Percentiles rank a stretch among this genome's conserved stretches.
phyloP scores from a whole-genome alignment of 2,329 filamentous ascomycete genomes.

The Dothistroma pini region DNA sequence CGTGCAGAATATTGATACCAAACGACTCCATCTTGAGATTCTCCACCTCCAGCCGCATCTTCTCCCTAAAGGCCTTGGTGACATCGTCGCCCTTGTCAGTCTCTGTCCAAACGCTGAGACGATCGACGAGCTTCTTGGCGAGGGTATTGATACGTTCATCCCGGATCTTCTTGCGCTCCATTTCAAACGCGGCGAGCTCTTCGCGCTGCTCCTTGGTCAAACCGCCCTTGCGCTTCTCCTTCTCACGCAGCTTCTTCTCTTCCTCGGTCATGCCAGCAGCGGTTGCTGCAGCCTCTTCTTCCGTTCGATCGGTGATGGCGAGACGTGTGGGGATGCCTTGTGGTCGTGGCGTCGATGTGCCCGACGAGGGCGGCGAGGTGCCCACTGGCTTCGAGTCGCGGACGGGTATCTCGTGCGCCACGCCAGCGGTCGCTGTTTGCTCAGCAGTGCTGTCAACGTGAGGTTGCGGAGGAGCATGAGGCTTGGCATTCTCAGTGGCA shows the following conservation, averaged over 20 bases:
- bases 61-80: constrained; percentile 85
- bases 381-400: constrained; percentile 22
- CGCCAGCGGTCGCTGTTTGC: constrained; percentile 11
- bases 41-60: constrained; percentile 91
- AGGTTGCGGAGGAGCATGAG: constrained; percentile 8
- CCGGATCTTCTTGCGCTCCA: constrained; percentile 76
- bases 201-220: constrained; percentile 90
- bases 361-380: constrained; percentile 21
- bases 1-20: constrained; percentile 91
- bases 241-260: constrained; percentile 71
- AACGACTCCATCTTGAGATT: constrained; percentile 99
- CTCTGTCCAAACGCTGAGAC: constrained; percentile 93
- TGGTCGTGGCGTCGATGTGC: constrained; percentile 49
- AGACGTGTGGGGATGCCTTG: constrained; percentile 70
- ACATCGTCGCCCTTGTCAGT: constrained; percentile 86
- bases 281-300: constrained; percentile 67
- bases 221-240: constrained; percentile 84
- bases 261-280: constrained; percentile 65
- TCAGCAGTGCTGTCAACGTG: constrained; percentile 16
- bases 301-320: constrained; percentile 82
- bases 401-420: constrained; percentile 24
- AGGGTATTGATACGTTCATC: constrained; percentile 87
- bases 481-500: constrained; percentile 10
- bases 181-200: constrained; percentile 81
- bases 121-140: constrained; percentile 78